Evolutionary conservation across 2,329 filamentous ascomycete species (phyloP).

Genomic region (Ciborinia camelliae): DNA sequence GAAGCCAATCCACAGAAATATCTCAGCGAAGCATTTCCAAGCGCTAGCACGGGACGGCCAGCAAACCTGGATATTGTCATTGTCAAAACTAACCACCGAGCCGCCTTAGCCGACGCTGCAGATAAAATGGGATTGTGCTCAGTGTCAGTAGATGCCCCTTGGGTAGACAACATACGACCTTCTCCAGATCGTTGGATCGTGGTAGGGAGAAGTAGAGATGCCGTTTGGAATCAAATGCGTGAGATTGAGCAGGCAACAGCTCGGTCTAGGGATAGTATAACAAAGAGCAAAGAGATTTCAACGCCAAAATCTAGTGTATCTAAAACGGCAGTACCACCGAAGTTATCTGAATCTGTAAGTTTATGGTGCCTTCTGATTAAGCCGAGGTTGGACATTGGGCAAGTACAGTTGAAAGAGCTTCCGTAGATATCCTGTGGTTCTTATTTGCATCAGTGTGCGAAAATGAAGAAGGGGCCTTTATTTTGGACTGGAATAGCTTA

Average conservation of each 20-base stretch:
- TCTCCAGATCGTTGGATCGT: conserved; percentile 25
- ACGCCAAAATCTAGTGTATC: not conserved
- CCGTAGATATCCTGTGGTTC: not conserved
- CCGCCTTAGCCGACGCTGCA: conserved; percentile 16
- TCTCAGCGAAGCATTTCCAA: conserved; percentile 22
- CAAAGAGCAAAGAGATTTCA: conserved; percentile 3
- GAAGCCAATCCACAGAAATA: conserved; percentile 21
- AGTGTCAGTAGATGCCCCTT: conserved; percentile 22
- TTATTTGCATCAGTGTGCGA: not conserved
- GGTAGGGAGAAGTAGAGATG: conserved; percentile 23
- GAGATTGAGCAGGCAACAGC: conserved; percentile 21
- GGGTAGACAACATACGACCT: conserved; percentile 20
- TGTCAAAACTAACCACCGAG: conserved; percentile 20
- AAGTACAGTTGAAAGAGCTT: not conserved
- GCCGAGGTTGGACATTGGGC: not conserved
- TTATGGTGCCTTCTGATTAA: not conserved
- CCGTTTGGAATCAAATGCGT: conserved; percentile 26
- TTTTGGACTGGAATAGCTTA: not conserved
- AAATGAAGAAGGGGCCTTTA: not conserved
- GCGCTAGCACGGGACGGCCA: conserved; percentile 21
- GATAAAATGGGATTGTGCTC: conserved; percentile 20
- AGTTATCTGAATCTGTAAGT: not conserved
- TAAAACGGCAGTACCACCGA: not conserved
- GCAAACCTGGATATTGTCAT: conserved; percentile 25
- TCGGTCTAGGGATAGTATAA: conserved; percentile 15